Evolutionary conservation across 495 filamentous ascomycete genomes (phyloP).

Genomic region (Daldinia loculata): DNA sequence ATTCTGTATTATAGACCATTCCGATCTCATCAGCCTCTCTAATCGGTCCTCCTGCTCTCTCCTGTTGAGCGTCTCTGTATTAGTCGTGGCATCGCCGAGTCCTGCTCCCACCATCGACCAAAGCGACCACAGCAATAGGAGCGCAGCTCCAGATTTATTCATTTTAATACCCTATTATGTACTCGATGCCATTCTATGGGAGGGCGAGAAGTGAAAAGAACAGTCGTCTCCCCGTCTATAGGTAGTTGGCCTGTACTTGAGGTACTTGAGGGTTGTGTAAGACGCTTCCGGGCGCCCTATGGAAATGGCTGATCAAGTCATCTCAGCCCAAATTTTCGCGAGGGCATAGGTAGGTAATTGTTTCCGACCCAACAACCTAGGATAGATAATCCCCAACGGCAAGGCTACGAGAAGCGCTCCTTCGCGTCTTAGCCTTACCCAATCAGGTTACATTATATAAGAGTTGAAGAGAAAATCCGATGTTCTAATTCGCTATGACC

Average conservation of each 20-base stretch:
- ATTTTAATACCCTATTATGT: conserved; percentile 27
- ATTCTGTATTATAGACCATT: conserved; percentile 3
- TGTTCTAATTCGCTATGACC: conserved; percentile 24
- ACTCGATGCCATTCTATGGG: conserved; percentile 25
- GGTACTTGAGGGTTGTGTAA: background rate
- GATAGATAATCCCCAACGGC: background rate
- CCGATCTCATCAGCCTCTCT: background rate
- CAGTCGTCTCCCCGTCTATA: background rate
- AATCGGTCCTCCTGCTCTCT: background rate
- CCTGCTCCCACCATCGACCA: conserved; percentile 21
- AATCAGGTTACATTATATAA: conserved; percentile 16
- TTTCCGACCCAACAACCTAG: background rate
- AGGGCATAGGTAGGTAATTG: background rate
- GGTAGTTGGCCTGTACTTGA: conserved; percentile 2
- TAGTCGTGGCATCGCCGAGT: background rate
- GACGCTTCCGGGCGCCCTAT: conserved; percentile 2
- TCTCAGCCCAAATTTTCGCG: background rate
- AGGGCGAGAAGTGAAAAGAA: conserved; percentile 2
- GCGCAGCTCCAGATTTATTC: conserved; percentile 18
- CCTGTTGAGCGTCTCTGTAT: background rate
- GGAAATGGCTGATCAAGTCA: background rate
- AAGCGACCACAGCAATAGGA: conserved; percentile 30
- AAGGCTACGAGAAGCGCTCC: conserved; percentile 5
- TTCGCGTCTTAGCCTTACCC: conserved; percentile 8
- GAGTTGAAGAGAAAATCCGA: conserved; percentile 1